phyloP scores from a whole-genome alignment of 2,329 filamentous ascomycete genomes.

The Ophiobolus disseminans region DNA sequence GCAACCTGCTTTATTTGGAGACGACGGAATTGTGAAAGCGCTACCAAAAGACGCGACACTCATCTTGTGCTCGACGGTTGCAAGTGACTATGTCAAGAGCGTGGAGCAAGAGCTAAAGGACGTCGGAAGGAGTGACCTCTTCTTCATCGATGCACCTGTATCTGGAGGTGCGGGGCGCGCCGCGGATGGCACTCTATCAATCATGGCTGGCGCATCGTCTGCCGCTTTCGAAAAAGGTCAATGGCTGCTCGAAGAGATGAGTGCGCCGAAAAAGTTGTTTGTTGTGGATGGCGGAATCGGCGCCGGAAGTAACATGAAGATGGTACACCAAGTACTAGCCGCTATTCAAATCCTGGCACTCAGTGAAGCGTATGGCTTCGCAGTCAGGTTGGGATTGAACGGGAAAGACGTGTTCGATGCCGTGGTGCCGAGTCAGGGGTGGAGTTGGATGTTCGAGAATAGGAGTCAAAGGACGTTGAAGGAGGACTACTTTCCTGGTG shows the following conservation, averaged over 20 bases:
- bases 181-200: slow-evolving; percentile 74
- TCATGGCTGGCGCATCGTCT: slow-evolving; percentile 72
- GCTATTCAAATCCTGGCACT: slow-evolving; percentile 65
- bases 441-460: slow-evolving; percentile 65
- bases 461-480: slow-evolving; percentile 61
- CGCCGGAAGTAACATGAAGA: slow-evolving; percentile 63
- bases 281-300: slow-evolving; percentile 60
- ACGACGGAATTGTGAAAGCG: slow-evolving; percentile 56
- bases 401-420: slow-evolving; percentile 58
- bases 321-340: slow-evolving; percentile 65
- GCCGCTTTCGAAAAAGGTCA: slow-evolving; percentile 64
- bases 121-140: slow-evolving; percentile 66
- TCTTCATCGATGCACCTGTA: slow-evolving; percentile 74
- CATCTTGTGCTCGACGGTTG: slow-evolving; percentile 74
- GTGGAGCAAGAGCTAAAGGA: slow-evolving; percentile 65
- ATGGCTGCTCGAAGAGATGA: slow-evolving; percentile 68
- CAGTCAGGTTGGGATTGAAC: slow-evolving; percentile 61
- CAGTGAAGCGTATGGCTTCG: slow-evolving; percentile 65
- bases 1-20: slow-evolving; percentile 69
- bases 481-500: slow-evolving; percentile 57
- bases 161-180: slow-evolving; percentile 74
- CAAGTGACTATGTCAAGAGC: slow-evolving; percentile 68
- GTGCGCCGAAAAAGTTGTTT: slow-evolving; percentile 66
- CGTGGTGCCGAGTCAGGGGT: slow-evolving; percentile 55
- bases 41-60: slow-evolving; percentile 67